Conservation (phyloP, 75 land plant species). For the Selaginella moellendorffii region DNA sequence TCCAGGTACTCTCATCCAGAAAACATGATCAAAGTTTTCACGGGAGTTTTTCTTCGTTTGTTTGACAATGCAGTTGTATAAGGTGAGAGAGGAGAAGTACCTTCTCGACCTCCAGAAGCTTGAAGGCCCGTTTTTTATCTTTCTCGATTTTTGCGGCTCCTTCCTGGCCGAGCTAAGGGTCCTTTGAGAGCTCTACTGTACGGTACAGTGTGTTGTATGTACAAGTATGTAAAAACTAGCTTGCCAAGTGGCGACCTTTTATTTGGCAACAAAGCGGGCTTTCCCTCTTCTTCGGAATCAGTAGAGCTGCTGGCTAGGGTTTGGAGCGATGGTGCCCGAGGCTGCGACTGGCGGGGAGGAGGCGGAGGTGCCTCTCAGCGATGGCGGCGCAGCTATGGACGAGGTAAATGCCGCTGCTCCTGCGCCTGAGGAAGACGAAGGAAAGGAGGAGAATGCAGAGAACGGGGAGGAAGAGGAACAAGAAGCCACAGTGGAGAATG, state of each 20-base stretch:
- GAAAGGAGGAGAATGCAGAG: background rate
- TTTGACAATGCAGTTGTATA: conserved; percentile 45
- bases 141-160: conserved; percentile 74
- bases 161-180: conserved; percentile 79
- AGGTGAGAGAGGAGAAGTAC: conserved; percentile 72
- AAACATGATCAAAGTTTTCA: too few relatives aligned
- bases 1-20: conserved; percentile 42
- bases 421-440: conserved; percentile 4
- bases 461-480: background rate
- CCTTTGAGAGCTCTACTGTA: too few relatives aligned
- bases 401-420: conserved; percentile 5
- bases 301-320: background rate
- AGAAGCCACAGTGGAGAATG: conserved; percentile 23
- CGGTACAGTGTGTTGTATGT: too few relatives aligned
- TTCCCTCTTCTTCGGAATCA: too few relatives aligned
- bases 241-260: too few relatives aligned
- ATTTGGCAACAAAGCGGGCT: too few relatives aligned
- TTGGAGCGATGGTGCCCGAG: background rate
- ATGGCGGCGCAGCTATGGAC: background rate
- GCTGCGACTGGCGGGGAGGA: background rate
- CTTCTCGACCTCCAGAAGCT: conserved; percentile 42
- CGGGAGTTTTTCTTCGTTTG: background rate
- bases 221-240: too few relatives aligned
- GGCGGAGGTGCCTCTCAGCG: conserved; percentile 1
- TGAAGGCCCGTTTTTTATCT: conserved; percentile 61